Evolutionary conservation across 768 basidiomycete genomes (phyloP).

Genomic region (Plicaturopsis crispa): DNA sequence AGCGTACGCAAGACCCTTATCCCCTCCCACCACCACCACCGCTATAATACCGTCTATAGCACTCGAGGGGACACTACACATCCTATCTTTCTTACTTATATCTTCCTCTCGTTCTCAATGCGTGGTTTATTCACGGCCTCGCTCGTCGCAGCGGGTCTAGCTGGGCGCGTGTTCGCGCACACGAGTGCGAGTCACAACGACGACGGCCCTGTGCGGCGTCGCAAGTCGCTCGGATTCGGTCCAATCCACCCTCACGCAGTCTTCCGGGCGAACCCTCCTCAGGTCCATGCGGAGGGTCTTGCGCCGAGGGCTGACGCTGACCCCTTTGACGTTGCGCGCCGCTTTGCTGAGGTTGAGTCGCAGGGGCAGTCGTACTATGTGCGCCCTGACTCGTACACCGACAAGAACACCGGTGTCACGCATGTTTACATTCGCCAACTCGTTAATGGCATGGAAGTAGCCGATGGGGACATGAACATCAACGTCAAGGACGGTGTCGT

Average conservation of each 20-base stretch:
- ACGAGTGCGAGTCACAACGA: conserved; percentile 24
- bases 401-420: conserved; percentile 76
- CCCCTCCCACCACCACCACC: conserved; percentile 1
- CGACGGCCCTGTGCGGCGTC: conserved; percentile 27
- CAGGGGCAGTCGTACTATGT: conserved; percentile 45
- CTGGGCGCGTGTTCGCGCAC: conserved; percentile 47
- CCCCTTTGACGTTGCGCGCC: conserved; percentile 53
- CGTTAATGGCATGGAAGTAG: conserved; percentile 80
- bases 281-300: conserved; percentile 36
- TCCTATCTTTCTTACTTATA: neutral
- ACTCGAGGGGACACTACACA: neutral
- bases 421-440: conserved; percentile 86
- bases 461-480: conserved; percentile 88
- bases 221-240: conserved; percentile 91
- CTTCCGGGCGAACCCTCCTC: conserved; percentile 44
- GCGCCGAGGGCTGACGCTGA: conserved; percentile 32
- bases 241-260: conserved; percentile 69
- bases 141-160: conserved; percentile 51
- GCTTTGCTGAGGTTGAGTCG: conserved; percentile 44
- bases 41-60: neutral
- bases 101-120: conserved; percentile 28
- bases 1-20: no score
- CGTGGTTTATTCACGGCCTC: conserved; percentile 61
- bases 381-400: conserved; percentile 82
- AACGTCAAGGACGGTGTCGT: conserved; percentile 83